Conservation (phyloP, 768 basidiomycete genomes). For the Naganishia onofrii region DNA sequence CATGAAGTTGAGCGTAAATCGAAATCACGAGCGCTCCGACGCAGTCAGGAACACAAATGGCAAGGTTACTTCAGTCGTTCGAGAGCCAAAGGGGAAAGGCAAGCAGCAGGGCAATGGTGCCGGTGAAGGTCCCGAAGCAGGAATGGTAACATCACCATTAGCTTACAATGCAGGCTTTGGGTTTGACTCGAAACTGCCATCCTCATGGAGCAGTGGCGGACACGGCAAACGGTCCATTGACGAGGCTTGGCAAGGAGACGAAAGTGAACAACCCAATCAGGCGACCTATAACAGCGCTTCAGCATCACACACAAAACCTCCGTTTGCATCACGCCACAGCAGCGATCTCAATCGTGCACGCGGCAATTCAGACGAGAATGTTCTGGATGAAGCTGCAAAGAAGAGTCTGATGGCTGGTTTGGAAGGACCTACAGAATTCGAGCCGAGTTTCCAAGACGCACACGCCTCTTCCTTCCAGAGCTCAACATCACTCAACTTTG, state of each 20-base stretch:
- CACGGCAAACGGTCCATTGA: slow-evolving; percentile 1
- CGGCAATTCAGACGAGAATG: background rate
- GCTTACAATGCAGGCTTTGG: slow-evolving; percentile 16
- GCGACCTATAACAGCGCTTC: background rate
- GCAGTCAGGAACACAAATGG: slow-evolving; percentile 16
- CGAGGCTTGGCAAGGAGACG: slow-evolving; percentile 16
- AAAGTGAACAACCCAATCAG: slow-evolving; percentile 7
- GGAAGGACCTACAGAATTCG: slow-evolving; percentile 22
- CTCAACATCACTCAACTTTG: slow-evolving; percentile 14
- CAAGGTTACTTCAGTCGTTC: slow-evolving; percentile 2
- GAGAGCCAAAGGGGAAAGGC: slow-evolving; percentile 13
- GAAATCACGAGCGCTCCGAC: slow-evolving; percentile 5
- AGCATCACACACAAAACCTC: background rate
- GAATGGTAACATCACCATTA: slow-evolving; percentile 14
- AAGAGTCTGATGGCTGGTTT: slow-evolving; percentile 30
- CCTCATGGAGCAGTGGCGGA: background rate
- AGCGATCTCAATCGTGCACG: background rate
- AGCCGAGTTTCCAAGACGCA: slow-evolving; percentile 14
- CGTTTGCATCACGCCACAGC: background rate
- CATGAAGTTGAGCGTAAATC: slow-evolving; percentile 20
- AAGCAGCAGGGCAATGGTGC: slow-evolving; percentile 21
- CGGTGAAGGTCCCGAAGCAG: slow-evolving; percentile 11
- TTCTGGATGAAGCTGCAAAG: slow-evolving; percentile 25
- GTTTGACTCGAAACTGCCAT: background rate
- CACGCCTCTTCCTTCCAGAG: slow-evolving; percentile 19